Conservation (phyloP, 1,284 basidiomycete species). For the Sporisorium scitamineum region DNA sequence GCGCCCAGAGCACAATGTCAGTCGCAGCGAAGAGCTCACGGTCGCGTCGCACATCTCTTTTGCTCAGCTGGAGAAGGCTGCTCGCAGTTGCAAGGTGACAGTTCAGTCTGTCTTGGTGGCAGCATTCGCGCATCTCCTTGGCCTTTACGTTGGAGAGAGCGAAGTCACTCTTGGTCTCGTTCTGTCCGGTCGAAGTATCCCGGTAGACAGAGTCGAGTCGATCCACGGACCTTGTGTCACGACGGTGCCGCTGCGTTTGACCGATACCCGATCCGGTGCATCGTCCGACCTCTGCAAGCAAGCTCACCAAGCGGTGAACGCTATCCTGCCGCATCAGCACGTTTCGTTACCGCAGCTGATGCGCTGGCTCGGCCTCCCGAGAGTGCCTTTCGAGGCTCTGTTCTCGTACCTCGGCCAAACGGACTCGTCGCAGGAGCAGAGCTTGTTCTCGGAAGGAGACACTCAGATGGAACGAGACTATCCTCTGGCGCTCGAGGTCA, state of each 20-base stretch:
- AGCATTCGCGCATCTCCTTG: slow-evolving; percentile 45
- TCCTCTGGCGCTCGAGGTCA: slow-evolving; percentile 59
- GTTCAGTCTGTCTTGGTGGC: slow-evolving; percentile 55
- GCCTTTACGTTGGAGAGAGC: slow-evolving; percentile 56
- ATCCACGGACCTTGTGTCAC: slow-evolving; percentile 65
- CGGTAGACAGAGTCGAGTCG: slow-evolving; percentile 33
- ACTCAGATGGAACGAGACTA: slow-evolving; percentile 58
- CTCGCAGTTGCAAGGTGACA: slow-evolving; percentile 43
- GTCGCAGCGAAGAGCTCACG: slow-evolving; percentile 28
- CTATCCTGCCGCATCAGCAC: slow-evolving; percentile 53
- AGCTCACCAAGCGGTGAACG: slow-evolving; percentile 30
- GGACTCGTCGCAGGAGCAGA: neutral
- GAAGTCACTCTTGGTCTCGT: slow-evolving; percentile 61
- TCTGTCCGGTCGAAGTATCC: slow-evolving; percentile 55
- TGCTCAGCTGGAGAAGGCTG: slow-evolving; percentile 24
- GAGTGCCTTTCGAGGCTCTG: slow-evolving; percentile 57
- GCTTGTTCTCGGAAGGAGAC: slow-evolving; percentile 16
- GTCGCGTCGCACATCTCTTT: slow-evolving; percentile 6
- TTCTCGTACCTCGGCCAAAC: slow-evolving; percentile 56
- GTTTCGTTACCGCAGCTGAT: slow-evolving; percentile 56
- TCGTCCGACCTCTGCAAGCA: slow-evolving; percentile 13
- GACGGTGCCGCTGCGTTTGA: slow-evolving; percentile 58
- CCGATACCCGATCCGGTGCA: slow-evolving; percentile 3
- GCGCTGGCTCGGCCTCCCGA: slow-evolving; percentile 40
- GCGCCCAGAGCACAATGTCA: slow-evolving; percentile 25